These are phyloP conservation scores for Panaeolus papilionaceus DNA, from an alignment of 768 basidiomycete genomes.

Conservation along the genomic window DNA sequence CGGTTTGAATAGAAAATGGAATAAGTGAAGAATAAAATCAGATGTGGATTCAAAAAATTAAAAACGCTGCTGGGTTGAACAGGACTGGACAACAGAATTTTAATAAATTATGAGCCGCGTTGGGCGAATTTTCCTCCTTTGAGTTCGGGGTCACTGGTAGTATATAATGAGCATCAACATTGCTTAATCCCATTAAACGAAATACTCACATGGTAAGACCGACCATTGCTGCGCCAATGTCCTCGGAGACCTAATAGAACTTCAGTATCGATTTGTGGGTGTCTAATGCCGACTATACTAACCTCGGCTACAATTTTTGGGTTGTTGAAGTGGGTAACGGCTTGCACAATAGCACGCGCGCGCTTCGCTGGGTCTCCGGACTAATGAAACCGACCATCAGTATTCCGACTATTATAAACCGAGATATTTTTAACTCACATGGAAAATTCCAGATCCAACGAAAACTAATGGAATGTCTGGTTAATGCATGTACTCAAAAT, in stretches of 20 bases:
- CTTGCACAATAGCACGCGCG: conserved; percentile 95
- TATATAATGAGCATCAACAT: conserved; percentile 5
- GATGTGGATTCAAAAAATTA: conserved; percentile 6
- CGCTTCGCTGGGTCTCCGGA: conserved; percentile 94
- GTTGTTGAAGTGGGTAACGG: conserved; percentile 97
- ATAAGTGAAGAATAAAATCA: conserved; percentile 15
- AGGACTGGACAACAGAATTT: neutral
- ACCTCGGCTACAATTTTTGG: conserved; percentile 91
- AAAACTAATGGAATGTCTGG: conserved; percentile 65
- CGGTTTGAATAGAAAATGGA: conserved; percentile 5
- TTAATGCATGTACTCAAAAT: conserved; percentile 18
- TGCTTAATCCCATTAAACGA: conserved; percentile 9
- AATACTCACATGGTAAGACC: conserved; percentile 82
- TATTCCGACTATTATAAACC: conserved; percentile 1
- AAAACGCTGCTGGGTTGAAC: neutral
- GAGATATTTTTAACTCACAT: conserved; percentile 53
- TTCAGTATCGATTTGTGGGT: neutral
- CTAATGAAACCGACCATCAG: conserved; percentile 39
- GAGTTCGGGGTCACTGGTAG: conserved; percentile 62
- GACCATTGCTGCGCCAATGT: conserved; percentile 92
- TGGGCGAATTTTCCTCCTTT: conserved; percentile 74
- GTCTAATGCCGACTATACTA: neutral
- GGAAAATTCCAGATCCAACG: conserved; percentile 97
- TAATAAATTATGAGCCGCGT: conserved; percentile 49
- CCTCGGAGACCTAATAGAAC: conserved; percentile 66